A percentile compares a stretch with the other conserved stretches of the same genome.
Evolutionary conservation across 2,329 filamentous ascomycete species (phyloP).

Genomic region (Botrytis cinerea): DNA sequence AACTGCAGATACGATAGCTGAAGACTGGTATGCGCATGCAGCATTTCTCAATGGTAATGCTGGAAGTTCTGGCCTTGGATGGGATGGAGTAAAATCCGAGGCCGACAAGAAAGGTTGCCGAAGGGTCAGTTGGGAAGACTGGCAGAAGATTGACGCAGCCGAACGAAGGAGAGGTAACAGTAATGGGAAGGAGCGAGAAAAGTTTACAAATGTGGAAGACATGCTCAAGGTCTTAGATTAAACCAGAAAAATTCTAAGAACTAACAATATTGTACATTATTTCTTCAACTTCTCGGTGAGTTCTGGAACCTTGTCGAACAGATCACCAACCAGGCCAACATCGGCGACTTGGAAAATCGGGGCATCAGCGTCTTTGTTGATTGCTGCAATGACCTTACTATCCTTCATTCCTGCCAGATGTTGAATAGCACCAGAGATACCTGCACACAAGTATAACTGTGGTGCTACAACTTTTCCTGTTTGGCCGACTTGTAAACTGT

Average conservation of each 20-base stretch:
- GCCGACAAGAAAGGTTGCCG: conserved; percentile 56
- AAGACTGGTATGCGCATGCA: conserved; percentile 65
- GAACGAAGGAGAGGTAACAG: conserved; percentile 68
- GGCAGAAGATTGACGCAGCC: conserved; percentile 78
- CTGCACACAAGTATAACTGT: conserved; percentile 90
- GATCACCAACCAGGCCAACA: conserved; percentile 89
- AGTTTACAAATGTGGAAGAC: conserved; percentile 58
- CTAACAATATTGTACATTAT: conserved; percentile 35
- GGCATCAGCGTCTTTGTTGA: conserved; percentile 96
- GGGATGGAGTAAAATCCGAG: conserved; percentile 72
- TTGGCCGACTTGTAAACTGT: conserved; percentile 96
- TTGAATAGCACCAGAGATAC: conserved; percentile 96
- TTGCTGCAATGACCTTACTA: conserved; percentile 97
- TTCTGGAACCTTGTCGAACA: conserved; percentile 95
- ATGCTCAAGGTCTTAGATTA: conserved; percentile 57
- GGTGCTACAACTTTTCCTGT: conserved; percentile 98
- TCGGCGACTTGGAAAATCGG: conserved; percentile 99
- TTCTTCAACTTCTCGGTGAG: conserved; percentile 88
- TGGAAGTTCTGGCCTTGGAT: conserved; percentile 58
- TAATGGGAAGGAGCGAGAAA: conserved; percentile 77
- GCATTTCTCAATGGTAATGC: conserved; percentile 51
- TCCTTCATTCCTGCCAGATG: conserved; percentile 99
- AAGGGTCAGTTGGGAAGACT: conserved; percentile 79
- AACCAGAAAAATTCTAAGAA: conserved; percentile 30
- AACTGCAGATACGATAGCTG: conserved; percentile 78